Evolutionary conservation across 2,329 filamentous ascomycete species (phyloP).

Genomic region (Stachybotrys echinatus): DNA sequence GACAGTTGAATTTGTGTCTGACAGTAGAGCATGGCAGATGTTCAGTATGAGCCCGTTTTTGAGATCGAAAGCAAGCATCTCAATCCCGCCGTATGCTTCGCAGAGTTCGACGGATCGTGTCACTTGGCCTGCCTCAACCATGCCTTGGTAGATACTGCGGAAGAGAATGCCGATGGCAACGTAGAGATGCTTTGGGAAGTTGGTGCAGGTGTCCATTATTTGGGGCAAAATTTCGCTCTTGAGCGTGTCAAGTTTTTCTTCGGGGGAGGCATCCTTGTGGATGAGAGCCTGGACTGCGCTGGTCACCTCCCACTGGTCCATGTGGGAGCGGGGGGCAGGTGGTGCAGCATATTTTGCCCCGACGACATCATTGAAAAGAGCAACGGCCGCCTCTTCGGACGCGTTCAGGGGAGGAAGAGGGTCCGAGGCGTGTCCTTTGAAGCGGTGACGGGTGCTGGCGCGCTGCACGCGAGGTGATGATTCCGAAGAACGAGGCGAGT

Average conservation of each 20-base stretch:
- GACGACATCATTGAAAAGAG: constrained; percentile 31
- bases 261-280: constrained; percentile 4
- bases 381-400: constrained; percentile 18
- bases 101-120: background rate
- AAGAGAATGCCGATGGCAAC: constrained; percentile 15
- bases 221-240: constrained; percentile 22
- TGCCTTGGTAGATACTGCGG: background rate
- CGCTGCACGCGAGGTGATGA: background rate
- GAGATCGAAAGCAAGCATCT: constrained; percentile 13
- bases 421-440: background rate
- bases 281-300: constrained; percentile 21
- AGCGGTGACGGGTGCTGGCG: background rate
- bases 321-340: constrained; percentile 4
- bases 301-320: constrained; percentile 22
- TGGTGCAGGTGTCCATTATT: constrained; percentile 17
- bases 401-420: background rate
- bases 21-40: constrained; percentile 19
- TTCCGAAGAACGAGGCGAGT: background rate
- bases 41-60: constrained; percentile 21
- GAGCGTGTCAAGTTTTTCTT: constrained; percentile 18
- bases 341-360: constrained; percentile 6
- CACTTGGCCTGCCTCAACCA: background rate
- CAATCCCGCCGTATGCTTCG: constrained; percentile 4
- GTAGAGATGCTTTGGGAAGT: constrained; percentile 22
- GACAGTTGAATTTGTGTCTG: constrained; percentile 6